These are phyloP conservation scores for Hypoxylon sp. DNA, from an alignment of 2,329 filamentous ascomycete species.

Conservation along the genomic window DNA sequence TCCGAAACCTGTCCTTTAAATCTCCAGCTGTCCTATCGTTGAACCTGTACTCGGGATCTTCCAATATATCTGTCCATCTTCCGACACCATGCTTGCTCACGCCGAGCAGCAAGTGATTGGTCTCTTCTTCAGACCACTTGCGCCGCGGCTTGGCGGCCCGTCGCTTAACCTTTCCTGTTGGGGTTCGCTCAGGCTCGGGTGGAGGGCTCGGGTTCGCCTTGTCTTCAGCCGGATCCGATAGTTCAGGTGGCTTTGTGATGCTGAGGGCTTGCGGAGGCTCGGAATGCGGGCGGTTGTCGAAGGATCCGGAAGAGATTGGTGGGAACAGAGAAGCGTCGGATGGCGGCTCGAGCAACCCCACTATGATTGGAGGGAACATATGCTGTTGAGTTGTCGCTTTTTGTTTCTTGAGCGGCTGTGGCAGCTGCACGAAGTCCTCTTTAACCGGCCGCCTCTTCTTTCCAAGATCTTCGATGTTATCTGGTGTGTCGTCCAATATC, in stretches of 20 bases:
- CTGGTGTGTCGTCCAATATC: conserved; percentile 62
- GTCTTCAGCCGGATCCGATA: conserved; percentile 48
- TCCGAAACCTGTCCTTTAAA: conserved; percentile 76
- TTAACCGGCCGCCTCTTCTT: conserved; percentile 72
- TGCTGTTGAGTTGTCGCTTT: conserved; percentile 68
- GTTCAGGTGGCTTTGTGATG: conserved; percentile 53
- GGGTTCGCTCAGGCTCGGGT: conserved; percentile 51
- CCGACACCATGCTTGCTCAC: conserved; percentile 75
- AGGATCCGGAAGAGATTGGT: conserved; percentile 71
- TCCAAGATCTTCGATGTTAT: conserved; percentile 61
- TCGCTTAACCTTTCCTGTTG: conserved; percentile 63
- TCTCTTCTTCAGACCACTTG: conserved; percentile 77
- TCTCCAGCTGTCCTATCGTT: conserved; percentile 73
- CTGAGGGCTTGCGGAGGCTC: conserved; percentile 61
- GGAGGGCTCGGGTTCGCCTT: conserved; percentile 49
- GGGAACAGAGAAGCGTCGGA: conserved; percentile 74
- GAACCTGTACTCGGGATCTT: conserved; percentile 72
- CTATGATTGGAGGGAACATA: conserved; percentile 75
- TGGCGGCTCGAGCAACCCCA: conserved; percentile 73
- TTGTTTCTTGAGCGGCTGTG: conserved; percentile 75
- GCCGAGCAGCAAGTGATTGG: conserved; percentile 72
- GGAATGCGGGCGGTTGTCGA: conserved; percentile 63
- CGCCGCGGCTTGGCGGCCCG: conserved; percentile 70
- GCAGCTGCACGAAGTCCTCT: conserved; percentile 75
- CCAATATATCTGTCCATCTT: conserved; percentile 75